Base-by-base conservation (phyloP, 371 early-diverging fungal species). In the Mucor saturninus region DNA sequence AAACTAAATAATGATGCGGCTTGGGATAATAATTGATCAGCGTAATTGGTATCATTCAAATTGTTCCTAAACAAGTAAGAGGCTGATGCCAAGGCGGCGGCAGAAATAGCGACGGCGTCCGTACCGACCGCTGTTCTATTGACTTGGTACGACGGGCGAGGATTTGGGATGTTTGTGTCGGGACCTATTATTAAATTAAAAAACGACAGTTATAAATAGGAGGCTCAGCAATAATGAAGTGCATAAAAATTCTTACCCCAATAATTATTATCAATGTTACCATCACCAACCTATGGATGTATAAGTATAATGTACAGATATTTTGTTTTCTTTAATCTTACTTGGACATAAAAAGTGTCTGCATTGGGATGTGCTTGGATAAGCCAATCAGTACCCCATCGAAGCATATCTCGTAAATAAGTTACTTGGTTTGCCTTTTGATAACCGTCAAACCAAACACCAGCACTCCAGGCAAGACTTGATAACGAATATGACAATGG, bases 351-450 rank as follows among this genome's bases (percentile, higher is more conserved):
- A 28, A 71, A 69, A 14, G 69, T 64, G 45, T 73, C 39, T 14
- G 42, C 21, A 28, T 65, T 26, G 1, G 73, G 69, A 40, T 73
- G 73, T 1, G 73, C 73, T 55, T 72, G 80, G 67, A 66, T 77
- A 63, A 61, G 28, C 86, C 87, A 87, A 52, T 89, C 88, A 37
- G 79, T 82, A 21, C 89, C 89, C 88, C 87, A 89, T 57, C 78
- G 79, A 9, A 89, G 45, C 77, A 78, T 86, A 37, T 79, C 76
- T 15, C 67, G 55, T 3, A 89, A 66, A 42, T 86, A 76, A 1
- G 46, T 38, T 1, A 74, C 72, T 63, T 88, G 82, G 21, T 77
- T 69, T 11, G 88, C 83, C 49, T 76, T 73, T 53, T 72, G 69
- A 55, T 86, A 87, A 15, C 87, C 88, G 9, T 86, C 73, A 65